Evolutionary conservation across 768 basidiomycete genomes (phyloP), one percentile per base, ranked within the genome.

Genomic region (Lentinula detonsa): DNA sequence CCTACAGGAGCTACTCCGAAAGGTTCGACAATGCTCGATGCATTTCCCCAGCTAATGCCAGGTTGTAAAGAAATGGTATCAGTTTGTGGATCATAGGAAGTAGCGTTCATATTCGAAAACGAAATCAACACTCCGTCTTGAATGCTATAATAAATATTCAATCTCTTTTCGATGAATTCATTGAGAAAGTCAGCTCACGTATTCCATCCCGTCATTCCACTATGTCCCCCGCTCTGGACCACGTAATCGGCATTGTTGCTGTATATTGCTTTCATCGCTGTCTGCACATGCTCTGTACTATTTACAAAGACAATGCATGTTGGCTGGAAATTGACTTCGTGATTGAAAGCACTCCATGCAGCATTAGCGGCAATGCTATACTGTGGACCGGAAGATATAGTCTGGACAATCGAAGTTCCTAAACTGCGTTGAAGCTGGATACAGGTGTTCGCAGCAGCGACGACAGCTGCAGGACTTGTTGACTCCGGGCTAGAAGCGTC

Each of bases 141-240:
- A 48, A 77, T 71, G 55, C 77, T 78, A 31, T 15, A 11, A 50
- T 34, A 37, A 39, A 10, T 11, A 13, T 11, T 10, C 28, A 28
- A 28, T 28, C 4, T 28, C 28, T 28, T 28, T 28, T 28, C 28
- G 3, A 28, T 49, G 34, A 62, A 46, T 52, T 51, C 50, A 45
- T 51, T 28, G n/a, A n/a, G n/a, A n/a, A n/a, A 48, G 0, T 43
- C 43, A 21, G 62, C 75, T 57, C 63, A 79, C 78, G 67, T 76
- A 67, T 79, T 77, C 76, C 76, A 79, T 13, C 75, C 77, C n/a
- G 63, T 68, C 74, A 75, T 76, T 7, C 70, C 76, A 58, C 72
- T 74, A 61, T 79, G 78, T 5, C 74, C 74, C 13, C 76, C 78
- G 5, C 76, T 72, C 63, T 75, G 76, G 3, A 79, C 78, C 21